These are phyloP conservation scores for Kurtzmaniella fragi DNA, from an alignment of 805 yeast species.

Conservation along the genomic window DNA sequence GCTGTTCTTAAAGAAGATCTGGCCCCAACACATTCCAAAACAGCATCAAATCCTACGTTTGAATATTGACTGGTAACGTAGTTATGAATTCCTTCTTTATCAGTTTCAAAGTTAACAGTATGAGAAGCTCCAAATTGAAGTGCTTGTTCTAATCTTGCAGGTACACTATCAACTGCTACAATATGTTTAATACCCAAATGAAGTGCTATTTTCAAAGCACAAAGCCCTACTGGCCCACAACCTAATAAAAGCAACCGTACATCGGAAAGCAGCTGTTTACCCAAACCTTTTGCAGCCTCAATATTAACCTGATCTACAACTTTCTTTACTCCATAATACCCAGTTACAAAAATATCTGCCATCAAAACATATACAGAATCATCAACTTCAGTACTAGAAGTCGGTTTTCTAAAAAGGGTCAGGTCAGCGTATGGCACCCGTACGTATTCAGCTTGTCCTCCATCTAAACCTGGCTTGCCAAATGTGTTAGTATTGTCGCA, in stretches of 20 bases:
- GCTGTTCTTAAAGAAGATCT: slow-evolving; percentile 46
- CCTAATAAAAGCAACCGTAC: slow-evolving; percentile 49
- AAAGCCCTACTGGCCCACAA: slow-evolving; percentile 57
- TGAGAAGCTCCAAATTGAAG: slow-evolving; percentile 45
- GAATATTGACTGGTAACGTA: slow-evolving; percentile 33
- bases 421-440: slow-evolving; percentile 54
- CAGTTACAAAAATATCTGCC: slow-evolving; percentile 65
- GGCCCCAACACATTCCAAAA: slow-evolving; percentile 57
- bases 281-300: slow-evolving; percentile 18
- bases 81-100: slow-evolving; percentile 17
- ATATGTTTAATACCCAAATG: slow-evolving; percentile 40
- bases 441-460: slow-evolving; percentile 61
- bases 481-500: slow-evolving; percentile 53
- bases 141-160: slow-evolving; percentile 42
- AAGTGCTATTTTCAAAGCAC: slow-evolving; percentile 43
- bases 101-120: slow-evolving; percentile 38
- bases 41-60: slow-evolving; percentile 55
- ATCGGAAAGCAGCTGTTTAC: slow-evolving; percentile 11
- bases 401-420: slow-evolving; percentile 43
- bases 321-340: slow-evolving; percentile 53
- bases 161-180: slow-evolving; percentile 47
- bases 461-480: slow-evolving; percentile 53
- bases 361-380: slow-evolving; percentile 47
- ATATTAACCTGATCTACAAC: slow-evolving; percentile 37
- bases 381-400: slow-evolving; percentile 19